A percentile compares a stretch with the other conserved stretches of the same genome.
Conservation (phyloP, 1,284 basidiomycete species). For the Pascua sp. region DNA sequence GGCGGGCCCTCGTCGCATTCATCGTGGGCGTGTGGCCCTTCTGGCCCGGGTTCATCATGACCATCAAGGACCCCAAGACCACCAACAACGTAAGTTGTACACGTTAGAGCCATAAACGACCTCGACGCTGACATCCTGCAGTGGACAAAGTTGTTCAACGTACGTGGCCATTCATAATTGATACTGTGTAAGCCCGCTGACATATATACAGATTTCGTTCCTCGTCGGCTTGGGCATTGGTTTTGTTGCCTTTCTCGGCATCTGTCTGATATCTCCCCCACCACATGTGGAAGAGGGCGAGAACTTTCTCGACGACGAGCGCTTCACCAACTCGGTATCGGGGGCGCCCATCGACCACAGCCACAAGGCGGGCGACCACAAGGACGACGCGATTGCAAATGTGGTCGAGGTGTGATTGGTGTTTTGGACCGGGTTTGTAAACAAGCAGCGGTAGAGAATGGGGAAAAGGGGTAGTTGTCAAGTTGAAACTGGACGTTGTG, state of each 20-base stretch:
- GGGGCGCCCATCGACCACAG: not conserved
- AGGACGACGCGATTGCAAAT: not conserved
- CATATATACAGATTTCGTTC: constrained; percentile 17
- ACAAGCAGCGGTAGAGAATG: no score
- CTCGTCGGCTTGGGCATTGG: constrained; percentile 21
- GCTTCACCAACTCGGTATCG: not conserved
- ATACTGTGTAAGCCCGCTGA: no score
- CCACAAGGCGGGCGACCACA: not conserved
- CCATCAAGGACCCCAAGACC: constrained; percentile 11
- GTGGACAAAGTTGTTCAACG: constrained; percentile 30
- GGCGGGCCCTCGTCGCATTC: constrained; percentile 27
- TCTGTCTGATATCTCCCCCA: constrained; percentile 21
- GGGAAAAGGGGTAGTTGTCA: no score
- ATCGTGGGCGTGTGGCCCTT: constrained; percentile 20
- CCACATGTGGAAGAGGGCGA: constrained; percentile 13
- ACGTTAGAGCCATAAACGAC: no score
- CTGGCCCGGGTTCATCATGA: constrained; percentile 29
- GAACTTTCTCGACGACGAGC: constrained; percentile 11
- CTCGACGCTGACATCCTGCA: not conserved
- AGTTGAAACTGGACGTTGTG: no score
- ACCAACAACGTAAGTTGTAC: not conserved
- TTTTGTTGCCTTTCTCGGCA: constrained; percentile 14
- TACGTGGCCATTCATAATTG: no score
- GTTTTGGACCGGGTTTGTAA: no score
- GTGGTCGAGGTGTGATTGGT: not conserved